Conservation (phyloP, 768 basidiomycete species). For the Russula olivacea region DNA sequence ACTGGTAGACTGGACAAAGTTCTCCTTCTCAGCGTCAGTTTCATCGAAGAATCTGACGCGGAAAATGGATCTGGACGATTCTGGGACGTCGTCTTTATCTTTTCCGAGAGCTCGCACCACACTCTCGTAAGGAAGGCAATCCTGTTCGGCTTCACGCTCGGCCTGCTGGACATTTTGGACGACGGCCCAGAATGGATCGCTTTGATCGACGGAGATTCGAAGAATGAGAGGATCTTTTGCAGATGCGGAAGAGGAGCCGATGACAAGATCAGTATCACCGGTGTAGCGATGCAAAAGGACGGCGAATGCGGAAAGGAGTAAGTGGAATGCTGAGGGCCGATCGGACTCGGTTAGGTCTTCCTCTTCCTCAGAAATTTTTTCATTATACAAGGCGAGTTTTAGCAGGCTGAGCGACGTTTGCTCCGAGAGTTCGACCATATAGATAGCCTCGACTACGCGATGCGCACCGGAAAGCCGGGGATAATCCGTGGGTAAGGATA, state of each 20-base stretch:
- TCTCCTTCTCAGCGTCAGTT: constrained; percentile 65
- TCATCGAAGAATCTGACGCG: constrained; percentile 96
- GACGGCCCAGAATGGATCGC: constrained; percentile 85
- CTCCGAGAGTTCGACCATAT: constrained; percentile 63
- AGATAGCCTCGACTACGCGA: constrained; percentile 80
- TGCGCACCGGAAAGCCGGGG: constrained; percentile 70
- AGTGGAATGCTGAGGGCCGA: constrained; percentile 80
- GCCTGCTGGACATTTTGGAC: constrained; percentile 79
- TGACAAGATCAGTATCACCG: constrained; percentile 88
- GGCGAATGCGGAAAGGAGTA: constrained; percentile 87
- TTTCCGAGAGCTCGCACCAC: constrained; percentile 64
- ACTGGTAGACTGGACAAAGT: constrained; percentile 73
- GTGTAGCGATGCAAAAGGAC: constrained; percentile 92
- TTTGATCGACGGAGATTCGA: constrained; percentile 73
- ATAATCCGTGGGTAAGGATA: constrained; percentile 94
- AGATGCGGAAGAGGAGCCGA: constrained; percentile 79
- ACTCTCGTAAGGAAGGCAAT: constrained; percentile 74
- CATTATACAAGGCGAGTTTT: constrained; percentile 71
- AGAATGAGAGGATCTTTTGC: constrained; percentile 78
- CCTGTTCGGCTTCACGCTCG: constrained; percentile 75
- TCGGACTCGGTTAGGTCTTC: constrained; percentile 42
- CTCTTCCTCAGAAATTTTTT: constrained; percentile 45
- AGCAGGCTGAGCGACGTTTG: constrained; percentile 73
- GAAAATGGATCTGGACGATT: constrained; percentile 59
- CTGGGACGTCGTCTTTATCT: constrained; percentile 56